These are phyloP conservation scores for Ceratocystis huliohia DNA, from an alignment of 2,329 filamentous ascomycete species.

Conservation along the genomic window DNA sequence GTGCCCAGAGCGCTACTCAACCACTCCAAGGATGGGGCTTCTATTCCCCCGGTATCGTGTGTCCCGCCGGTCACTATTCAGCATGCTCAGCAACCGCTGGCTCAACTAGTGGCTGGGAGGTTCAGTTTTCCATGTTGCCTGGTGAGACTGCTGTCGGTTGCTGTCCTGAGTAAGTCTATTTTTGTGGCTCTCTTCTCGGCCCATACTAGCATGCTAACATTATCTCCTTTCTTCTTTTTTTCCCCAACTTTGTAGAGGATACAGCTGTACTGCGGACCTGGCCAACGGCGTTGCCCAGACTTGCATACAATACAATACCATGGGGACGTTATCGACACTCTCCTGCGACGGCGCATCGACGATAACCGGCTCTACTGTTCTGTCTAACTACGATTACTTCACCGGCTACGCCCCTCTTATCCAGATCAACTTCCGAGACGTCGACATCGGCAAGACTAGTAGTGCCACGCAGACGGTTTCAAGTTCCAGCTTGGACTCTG, in stretches of 20 bases:
- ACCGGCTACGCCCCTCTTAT: constrained; percentile 25
- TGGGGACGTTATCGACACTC: constrained; percentile 21
- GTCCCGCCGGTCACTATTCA: constrained; percentile 27
- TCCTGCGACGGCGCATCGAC: constrained; percentile 17
- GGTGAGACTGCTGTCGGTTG: constrained; percentile 28
- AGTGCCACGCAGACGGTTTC: constrained; percentile 4
- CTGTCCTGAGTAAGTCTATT: constrained; percentile 26
- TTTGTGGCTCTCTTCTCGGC: background rate
- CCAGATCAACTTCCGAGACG: constrained; percentile 26
- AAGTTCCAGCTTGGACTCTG: background rate
- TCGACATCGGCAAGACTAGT: constrained; percentile 23
- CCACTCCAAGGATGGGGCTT: constrained; percentile 25
- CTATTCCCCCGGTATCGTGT: constrained; percentile 29
- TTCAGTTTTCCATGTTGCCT: constrained; percentile 25
- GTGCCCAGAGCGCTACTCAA: constrained; percentile 8
- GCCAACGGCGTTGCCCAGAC: constrained; percentile 21
- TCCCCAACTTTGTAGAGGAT: constrained; percentile 18
- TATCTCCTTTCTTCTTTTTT: background rate
- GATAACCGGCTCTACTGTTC: constrained; percentile 16
- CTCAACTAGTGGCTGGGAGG: constrained; percentile 23
- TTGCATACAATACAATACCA: constrained; percentile 21
- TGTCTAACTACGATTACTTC: constrained; percentile 7
- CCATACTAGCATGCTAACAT: constrained; percentile 15
- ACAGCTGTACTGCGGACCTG: constrained; percentile 23
- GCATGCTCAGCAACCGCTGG: constrained; percentile 27